Evolutionary conservation across 306 rosid species (phyloP).

Genomic region (Luffa aegyptiaca): DNA sequence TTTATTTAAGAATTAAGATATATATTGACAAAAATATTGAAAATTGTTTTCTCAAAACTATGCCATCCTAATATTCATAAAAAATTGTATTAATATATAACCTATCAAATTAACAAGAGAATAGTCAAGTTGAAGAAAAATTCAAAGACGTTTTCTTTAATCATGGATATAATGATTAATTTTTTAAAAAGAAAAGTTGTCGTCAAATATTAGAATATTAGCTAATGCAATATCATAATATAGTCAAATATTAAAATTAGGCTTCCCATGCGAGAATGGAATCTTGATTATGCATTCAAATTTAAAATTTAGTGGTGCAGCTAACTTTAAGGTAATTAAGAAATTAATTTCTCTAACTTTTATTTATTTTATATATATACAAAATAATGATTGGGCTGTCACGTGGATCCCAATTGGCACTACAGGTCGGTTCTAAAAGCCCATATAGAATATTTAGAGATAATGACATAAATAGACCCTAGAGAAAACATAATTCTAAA

Average conservation of each 20-base stretch:
- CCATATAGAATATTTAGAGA: background rate
- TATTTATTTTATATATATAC: background rate
- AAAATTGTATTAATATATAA: background rate
- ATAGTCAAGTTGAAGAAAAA: background rate
- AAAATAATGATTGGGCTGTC: background rate
- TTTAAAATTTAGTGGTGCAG: conserved; percentile 4
- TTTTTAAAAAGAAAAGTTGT: background rate
- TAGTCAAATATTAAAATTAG: conserved; percentile 6
- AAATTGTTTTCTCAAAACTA: background rate
- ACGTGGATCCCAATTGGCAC: conserved; percentile 2
- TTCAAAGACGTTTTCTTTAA: background rate
- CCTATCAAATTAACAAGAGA: background rate
- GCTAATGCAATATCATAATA: background rate
- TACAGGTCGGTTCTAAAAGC: background rate
- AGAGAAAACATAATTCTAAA: background rate
- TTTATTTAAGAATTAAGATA: too few relatives aligned
- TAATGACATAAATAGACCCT: background rate
- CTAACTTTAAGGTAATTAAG: background rate
- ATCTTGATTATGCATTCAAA: conserved; percentile 5
- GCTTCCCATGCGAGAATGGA: conserved; percentile 10
- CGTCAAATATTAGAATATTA: conserved; percentile 3
- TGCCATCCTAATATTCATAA: background rate
- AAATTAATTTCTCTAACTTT: conserved; percentile 7
- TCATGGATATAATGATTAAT: background rate
- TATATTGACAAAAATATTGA: too few relatives aligned